phyloP scores from a whole-genome alignment of 768 basidiomycete species.

The Tylopilus vinaceipallidus region DNA sequence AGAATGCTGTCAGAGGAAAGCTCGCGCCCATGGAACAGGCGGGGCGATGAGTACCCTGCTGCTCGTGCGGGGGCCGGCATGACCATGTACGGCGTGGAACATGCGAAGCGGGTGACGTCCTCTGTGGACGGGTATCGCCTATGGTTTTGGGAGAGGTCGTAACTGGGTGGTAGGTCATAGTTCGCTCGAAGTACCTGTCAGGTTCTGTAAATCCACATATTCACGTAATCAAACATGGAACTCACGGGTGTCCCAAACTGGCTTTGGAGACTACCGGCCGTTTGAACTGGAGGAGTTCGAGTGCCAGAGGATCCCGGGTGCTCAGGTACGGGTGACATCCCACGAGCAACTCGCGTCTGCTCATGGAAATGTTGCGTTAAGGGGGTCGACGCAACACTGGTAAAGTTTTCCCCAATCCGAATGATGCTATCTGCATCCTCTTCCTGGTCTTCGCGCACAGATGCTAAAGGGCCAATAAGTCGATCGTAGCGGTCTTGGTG shows the following conservation, averaged over 20 bases:
- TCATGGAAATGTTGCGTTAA: conserved; percentile 11
- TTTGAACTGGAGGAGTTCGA: not conserved
- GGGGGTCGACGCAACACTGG: conserved; percentile 14
- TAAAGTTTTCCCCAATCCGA: conserved; percentile 20
- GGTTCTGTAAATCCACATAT: not conserved
- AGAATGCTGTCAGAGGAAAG: conserved; percentile 28
- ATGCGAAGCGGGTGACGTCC: conserved; percentile 14
- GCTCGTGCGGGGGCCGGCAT: conserved; percentile 39
- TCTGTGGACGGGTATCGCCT: conserved; percentile 24
- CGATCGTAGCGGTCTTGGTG: conserved; percentile 2
- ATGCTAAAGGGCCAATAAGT: conserved; percentile 4
- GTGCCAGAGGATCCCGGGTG: not conserved
- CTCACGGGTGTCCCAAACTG: conserved; percentile 16
- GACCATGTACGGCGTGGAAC: conserved; percentile 30
- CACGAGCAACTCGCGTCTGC: conserved; percentile 2
- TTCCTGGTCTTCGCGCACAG: conserved; percentile 11
- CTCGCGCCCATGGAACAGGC: conserved; percentile 21
- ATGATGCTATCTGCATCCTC: conserved; percentile 14
- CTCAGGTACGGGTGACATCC: conserved; percentile 5
- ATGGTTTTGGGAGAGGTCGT: conserved; percentile 13
- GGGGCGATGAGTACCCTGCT: conserved; percentile 30
- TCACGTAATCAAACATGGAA: not conserved
- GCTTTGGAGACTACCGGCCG: not conserved
- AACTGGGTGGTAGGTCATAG: conserved; percentile 16
- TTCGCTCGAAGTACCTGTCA: conserved; percentile 7